Evolutionary conservation across 2,329 filamentous ascomycete genomes (phyloP).

Genomic region (Penicillium sp.): DNA sequence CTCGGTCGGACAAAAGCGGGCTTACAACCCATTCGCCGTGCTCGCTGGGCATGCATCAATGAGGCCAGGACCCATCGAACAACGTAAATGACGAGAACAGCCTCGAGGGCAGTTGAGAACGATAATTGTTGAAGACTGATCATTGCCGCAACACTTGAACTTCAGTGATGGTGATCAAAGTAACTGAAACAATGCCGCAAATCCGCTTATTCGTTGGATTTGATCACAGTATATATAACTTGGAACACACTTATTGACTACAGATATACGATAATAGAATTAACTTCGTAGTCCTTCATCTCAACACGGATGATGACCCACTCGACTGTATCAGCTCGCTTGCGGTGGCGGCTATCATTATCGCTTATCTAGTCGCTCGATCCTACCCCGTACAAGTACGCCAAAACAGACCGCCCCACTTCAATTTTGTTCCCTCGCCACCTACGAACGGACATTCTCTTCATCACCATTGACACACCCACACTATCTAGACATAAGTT

Average conservation of each 20-base stretch:
- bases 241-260: background rate
- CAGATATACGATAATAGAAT: no score
- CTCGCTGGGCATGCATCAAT: background rate
- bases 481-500: background rate
- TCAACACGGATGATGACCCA: background rate
- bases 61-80: background rate
- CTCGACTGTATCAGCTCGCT: background rate
- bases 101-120: background rate
- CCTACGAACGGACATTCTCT: background rate
- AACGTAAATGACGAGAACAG: background rate
- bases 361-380: background rate
- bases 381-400: background rate
- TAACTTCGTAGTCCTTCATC: background rate
- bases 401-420: background rate
- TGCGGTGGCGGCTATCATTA: background rate
- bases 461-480: background rate
- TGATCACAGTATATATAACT: slow-evolving; percentile 33
- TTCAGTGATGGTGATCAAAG: background rate
- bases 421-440: background rate
- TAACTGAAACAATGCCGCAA: background rate
- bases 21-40: background rate
- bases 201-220: slow-evolving; percentile 48
- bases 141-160: background rate
- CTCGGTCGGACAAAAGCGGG: background rate
- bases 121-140: background rate